phyloP scores from a whole-genome alignment of 768 basidiomycete genomes.

The Leccinum ochraceum region DNA sequence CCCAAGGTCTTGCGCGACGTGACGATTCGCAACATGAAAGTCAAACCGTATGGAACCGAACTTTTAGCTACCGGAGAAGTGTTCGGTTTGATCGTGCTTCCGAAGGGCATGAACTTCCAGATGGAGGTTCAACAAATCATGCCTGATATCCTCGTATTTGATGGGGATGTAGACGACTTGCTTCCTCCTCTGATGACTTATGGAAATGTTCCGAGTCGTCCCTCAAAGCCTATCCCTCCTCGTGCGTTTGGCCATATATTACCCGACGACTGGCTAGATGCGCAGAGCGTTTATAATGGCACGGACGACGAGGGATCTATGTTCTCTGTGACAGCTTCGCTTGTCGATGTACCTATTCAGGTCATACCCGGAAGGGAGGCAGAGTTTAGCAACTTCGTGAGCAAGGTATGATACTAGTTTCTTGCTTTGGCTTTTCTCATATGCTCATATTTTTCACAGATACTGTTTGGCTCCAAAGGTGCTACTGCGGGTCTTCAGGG shows the following conservation, averaged over 20 bases:
- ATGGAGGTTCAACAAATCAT: constrained; percentile 63
- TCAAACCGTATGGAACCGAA: constrained; percentile 46
- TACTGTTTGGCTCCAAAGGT: constrained; percentile 66
- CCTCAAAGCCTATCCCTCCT: constrained; percentile 68
- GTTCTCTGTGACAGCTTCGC: constrained; percentile 61
- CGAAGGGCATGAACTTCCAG: constrained; percentile 65
- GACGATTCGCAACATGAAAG: constrained; percentile 74
- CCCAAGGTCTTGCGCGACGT: constrained; percentile 71
- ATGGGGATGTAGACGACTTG: constrained; percentile 58
- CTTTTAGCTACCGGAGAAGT: constrained; percentile 75
- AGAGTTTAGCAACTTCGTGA: constrained; percentile 73
- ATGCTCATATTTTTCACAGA: constrained; percentile 39
- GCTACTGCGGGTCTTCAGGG: constrained; percentile 72
- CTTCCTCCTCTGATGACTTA: constrained; percentile 8
- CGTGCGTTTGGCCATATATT: constrained; percentile 75
- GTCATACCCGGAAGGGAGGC: constrained; percentile 78
- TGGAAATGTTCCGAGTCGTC: constrained; percentile 43
- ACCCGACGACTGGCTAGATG: constrained; percentile 66
- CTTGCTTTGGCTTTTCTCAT: not conserved
- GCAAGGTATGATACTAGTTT: constrained; percentile 54
- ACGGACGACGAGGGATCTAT: constrained; percentile 52
- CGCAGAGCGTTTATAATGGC: constrained; percentile 42
- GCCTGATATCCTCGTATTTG: constrained; percentile 78
- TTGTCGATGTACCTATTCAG: constrained; percentile 73
- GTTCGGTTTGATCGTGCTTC: constrained; percentile 64